Evolutionary conservation across 2,329 filamentous ascomycete genomes (phyloP).

Genomic region (Kalmusia sp.): DNA sequence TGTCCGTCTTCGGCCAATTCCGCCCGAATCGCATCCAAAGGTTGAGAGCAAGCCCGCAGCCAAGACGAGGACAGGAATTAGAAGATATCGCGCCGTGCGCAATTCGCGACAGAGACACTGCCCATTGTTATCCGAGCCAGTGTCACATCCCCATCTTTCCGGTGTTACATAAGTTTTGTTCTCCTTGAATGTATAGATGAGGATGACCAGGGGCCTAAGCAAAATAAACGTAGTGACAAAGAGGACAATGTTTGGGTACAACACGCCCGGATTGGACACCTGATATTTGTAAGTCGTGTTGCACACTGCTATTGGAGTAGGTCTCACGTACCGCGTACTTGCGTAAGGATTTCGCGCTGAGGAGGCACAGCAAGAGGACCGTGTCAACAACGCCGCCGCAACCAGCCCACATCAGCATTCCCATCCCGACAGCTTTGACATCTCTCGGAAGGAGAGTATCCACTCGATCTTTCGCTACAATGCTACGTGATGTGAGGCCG

Average conservation of each 20-base stretch:
- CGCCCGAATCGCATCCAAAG: neutral
- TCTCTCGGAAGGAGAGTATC: neutral
- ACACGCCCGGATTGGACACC: neutral
- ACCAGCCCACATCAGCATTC: slow-evolving; percentile 23
- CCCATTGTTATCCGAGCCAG: neutral
- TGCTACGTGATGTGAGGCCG: neutral
- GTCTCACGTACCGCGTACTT: slow-evolving; percentile 10
- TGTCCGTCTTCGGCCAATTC: neutral
- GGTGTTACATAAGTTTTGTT: slow-evolving; percentile 3
- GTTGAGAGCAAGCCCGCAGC: neutral
- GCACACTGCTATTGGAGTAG: too few species aligned
- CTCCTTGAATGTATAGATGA: slow-evolving; percentile 14
- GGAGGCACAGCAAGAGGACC: slow-evolving; percentile 11
- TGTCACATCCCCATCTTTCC: slow-evolving; percentile 16
- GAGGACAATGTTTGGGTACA: slow-evolving; percentile 9
- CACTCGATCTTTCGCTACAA: slow-evolving; percentile 7
- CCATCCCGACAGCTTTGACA: slow-evolving; percentile 6
- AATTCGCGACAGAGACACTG: slow-evolving; percentile 14
- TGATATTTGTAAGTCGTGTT: neutral
- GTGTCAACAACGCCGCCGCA: slow-evolving; percentile 20
- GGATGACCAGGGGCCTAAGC: slow-evolving; percentile 16
- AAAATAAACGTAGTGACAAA: slow-evolving; percentile 19
- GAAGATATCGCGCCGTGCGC: slow-evolving; percentile 9
- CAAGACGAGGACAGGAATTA: slow-evolving; percentile 14
- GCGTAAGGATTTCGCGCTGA: neutral